phyloP scores from a whole-genome alignment of 2,329 filamentous ascomycete species.

The Claviceps spartinae region DNA sequence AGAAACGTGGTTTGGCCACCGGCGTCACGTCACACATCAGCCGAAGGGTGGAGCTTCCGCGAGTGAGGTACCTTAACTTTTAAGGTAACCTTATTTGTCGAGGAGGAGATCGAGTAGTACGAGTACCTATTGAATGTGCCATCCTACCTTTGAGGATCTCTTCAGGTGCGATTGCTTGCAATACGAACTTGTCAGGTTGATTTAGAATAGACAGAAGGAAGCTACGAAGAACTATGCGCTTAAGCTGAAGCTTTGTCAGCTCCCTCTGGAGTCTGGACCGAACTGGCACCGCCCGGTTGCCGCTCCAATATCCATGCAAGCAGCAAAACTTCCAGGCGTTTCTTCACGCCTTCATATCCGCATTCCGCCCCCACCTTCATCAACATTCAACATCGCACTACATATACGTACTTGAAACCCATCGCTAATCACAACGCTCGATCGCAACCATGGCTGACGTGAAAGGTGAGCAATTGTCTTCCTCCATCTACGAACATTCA shows the following conservation, averaged over 20 bases:
- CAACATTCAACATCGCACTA: background rate
- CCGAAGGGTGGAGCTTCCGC: too few species aligned
- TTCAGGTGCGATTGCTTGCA: too few species aligned
- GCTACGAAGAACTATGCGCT: background rate
- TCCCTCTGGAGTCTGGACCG: background rate
- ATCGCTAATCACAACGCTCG: background rate
- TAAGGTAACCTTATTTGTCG: too few species aligned
- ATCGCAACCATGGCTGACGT: slow-evolving; percentile 1
- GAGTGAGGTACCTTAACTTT: too few species aligned
- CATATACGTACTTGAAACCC: background rate
- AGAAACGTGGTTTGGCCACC: background rate
- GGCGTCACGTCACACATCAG: too few species aligned
- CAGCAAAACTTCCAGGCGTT: background rate
- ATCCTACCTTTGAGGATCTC: too few species aligned
- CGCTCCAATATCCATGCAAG: background rate
- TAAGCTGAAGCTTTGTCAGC: background rate
- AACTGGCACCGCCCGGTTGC: background rate
- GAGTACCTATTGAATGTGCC: too few species aligned
- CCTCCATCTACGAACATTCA: background rate
- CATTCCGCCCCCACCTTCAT: background rate
- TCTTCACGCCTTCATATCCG: background rate
- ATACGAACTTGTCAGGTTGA: background rate
- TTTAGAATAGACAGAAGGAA: background rate
- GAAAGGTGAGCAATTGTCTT: background rate
- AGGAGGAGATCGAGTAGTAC: too few species aligned